Base-by-base conservation (phyloP, 495 filamentous ascomycete species). In the Daldinia vernicosa region DNA sequence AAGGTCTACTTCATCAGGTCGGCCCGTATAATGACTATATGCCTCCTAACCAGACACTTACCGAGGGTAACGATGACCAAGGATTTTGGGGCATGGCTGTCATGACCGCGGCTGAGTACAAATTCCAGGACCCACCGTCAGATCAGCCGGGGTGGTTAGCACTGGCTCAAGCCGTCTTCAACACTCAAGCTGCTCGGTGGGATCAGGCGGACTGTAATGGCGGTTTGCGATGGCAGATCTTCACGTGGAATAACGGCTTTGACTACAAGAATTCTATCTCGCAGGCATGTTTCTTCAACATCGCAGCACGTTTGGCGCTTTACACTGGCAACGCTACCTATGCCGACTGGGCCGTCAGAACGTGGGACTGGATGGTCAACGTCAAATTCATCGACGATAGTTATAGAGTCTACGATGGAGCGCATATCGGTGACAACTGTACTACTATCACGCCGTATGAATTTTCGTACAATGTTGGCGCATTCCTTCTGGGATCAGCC, bases 161-260 rank as follows among this genome's bases (percentile, higher is more conserved):
- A 3, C 84, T 95, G 58, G 92, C 90, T n/a, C 91, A 95, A 75
- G 91, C 89, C 8, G 90, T 89, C 4, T 95, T 94, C 80, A 93
- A 94, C 77, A 88, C 87, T 0, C 91, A 93, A 74, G 87, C 85
- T 2, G 76, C 81, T 0, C 12, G 90, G 19, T 93, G 92, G 91
- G 83, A 93, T 54, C 80, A 76, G 19, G 70, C 76, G 0, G 81
- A 84, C 32, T 97, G 93, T 75, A 84, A 85, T 60, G 93, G 93
- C 53, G 93, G 93, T 4, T 78, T 96, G 69, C 85, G 88, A 62
- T 96, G 93, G 93, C 93, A 96, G 81, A 90, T 95, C 55, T 91
- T 86, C 74, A 82, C 84, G 8, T 91, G 89, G 77, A 92, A 94
- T 76, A 86, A 81, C 19, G 93, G 93, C 4, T 95, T 91, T 77